Percentiles rank a stretch among this genome's conserved stretches.
Evolutionary conservation across 805 yeast species (phyloP).

Genomic region (Candida patagonica): DNA sequence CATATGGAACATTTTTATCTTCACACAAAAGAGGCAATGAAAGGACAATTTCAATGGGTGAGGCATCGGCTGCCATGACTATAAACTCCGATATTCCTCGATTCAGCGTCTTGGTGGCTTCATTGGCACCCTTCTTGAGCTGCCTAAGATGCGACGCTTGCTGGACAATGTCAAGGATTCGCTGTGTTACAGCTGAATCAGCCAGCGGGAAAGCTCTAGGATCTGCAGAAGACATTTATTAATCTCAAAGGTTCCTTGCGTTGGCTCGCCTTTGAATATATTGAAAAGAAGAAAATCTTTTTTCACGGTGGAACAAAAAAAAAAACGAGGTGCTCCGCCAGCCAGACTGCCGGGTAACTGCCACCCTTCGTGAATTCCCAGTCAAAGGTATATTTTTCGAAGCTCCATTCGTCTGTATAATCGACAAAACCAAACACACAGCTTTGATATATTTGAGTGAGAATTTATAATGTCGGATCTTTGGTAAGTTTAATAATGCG

Average conservation of each 20-base stretch:
- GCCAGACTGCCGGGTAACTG: not conserved
- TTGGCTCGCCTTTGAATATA: constrained; percentile 26
- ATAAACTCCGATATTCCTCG: constrained; percentile 99
- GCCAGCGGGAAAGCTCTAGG: constrained; percentile 99
- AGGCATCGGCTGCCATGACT: constrained; percentile 99
- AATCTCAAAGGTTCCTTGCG: constrained; percentile 29
- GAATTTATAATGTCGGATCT: constrained; percentile 52
- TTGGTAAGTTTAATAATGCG: constrained; percentile 42
- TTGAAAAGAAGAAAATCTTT: not conserved
- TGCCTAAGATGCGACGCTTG: constrained; percentile 97
- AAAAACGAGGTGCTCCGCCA: not conserved
- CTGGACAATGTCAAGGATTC: constrained; percentile 94
- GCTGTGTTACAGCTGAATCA: constrained; percentile 90
- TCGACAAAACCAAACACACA: too few species aligned
- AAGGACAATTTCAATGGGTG: constrained; percentile 95
- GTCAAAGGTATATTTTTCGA: not conserved
- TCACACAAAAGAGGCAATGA: constrained; percentile 97
- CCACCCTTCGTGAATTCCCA: too few species aligned
- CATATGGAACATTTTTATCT: constrained; percentile 99
- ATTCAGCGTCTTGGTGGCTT: constrained; percentile 97
- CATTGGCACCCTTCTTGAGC: constrained; percentile 99
- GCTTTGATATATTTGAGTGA: too few species aligned
- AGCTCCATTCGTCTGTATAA: too few species aligned
- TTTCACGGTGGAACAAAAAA: not conserved
- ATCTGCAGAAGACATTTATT: constrained; percentile 74